phyloP scores from a whole-genome alignment of 768 basidiomycete species.

The Candolleomyces aberdarensis region DNA sequence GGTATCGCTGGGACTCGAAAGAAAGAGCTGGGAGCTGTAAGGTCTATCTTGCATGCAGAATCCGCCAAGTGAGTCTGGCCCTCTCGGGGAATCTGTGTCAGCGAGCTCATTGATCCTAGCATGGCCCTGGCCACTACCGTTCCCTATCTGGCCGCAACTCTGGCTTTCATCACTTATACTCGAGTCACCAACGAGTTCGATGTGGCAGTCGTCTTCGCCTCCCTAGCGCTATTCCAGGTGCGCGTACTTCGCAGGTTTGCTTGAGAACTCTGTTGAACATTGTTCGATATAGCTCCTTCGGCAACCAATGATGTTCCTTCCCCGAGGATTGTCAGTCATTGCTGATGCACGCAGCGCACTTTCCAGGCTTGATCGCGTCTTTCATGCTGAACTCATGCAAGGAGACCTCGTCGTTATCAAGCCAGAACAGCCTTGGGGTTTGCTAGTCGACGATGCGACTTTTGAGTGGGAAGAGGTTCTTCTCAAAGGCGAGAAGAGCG shows the following conservation, averaged over 20 bases:
- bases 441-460: constrained; percentile 49
- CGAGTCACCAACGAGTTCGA: constrained; percentile 51
- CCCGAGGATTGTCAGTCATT: constrained; percentile 57
- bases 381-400: constrained; percentile 51
- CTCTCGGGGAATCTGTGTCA: background rate
- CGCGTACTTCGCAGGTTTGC: no score
- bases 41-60: constrained; percentile 55
- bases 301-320: constrained; percentile 68
- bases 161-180: constrained; percentile 67
- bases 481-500: constrained; percentile 7
- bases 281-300: constrained; percentile 46
- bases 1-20: constrained; percentile 53
- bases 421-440: constrained; percentile 40
- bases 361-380: constrained; percentile 45
- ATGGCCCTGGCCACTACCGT: constrained; percentile 55
- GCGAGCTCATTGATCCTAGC: constrained; percentile 25
- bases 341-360: constrained; percentile 67
- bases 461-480: constrained; percentile 58
- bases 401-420: constrained; percentile 43
- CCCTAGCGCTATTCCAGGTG: constrained; percentile 50
- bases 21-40: constrained; percentile 53
- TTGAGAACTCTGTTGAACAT: constrained; percentile 16
- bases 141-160: constrained; percentile 61
- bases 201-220: constrained; percentile 66
- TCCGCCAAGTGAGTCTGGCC: constrained; percentile 51